Conservation (phyloP, 2,329 filamentous ascomycete species). For the Diplodia seriata region DNA sequence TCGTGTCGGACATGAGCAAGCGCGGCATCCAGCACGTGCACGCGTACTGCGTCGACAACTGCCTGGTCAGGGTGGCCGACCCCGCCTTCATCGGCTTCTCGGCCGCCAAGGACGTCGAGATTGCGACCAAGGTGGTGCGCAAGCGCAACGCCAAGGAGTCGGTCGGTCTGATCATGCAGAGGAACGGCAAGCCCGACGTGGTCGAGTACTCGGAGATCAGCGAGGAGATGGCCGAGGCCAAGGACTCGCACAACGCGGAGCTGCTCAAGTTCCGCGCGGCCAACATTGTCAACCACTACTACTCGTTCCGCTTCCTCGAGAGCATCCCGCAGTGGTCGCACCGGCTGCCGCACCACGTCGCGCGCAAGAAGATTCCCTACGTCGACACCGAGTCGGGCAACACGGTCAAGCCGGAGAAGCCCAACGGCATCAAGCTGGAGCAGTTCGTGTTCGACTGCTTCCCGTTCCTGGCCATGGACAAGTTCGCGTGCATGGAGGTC, state of each 20-base stretch:
- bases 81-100: slow-evolving; percentile 95
- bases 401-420: slow-evolving; percentile 87
- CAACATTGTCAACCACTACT: slow-evolving; percentile 99
- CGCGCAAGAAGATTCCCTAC: slow-evolving; percentile 96
- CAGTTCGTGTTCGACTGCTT: slow-evolving; percentile 99
- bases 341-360: slow-evolving; percentile 91
- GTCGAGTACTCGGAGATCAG: slow-evolving; percentile 99
- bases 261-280: slow-evolving; percentile 95
- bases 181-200: slow-evolving; percentile 95
- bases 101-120: slow-evolving; percentile 85
- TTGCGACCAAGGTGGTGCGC: slow-evolving; percentile 98
- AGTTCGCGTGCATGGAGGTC: slow-evolving; percentile 96
- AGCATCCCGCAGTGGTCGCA: slow-evolving; percentile 85
- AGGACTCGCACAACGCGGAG: slow-evolving; percentile 78
- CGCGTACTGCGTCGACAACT: slow-evolving; percentile 98
- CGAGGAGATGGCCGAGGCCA: slow-evolving; percentile 83
- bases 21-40: slow-evolving; percentile 94
- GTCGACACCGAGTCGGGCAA: slow-evolving; percentile 78
- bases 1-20: slow-evolving; percentile 85
- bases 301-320: slow-evolving; percentile 91
- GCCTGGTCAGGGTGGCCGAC: slow-evolving; percentile 97
- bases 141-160: slow-evolving; percentile 97
- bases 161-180: slow-evolving; percentile 90
- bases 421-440: slow-evolving; percentile 98
- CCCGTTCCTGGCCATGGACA: slow-evolving; percentile 80